These are phyloP conservation scores for Epithele typhae DNA, from an alignment of 768 basidiomycete species.

Conservation along the genomic window DNA sequence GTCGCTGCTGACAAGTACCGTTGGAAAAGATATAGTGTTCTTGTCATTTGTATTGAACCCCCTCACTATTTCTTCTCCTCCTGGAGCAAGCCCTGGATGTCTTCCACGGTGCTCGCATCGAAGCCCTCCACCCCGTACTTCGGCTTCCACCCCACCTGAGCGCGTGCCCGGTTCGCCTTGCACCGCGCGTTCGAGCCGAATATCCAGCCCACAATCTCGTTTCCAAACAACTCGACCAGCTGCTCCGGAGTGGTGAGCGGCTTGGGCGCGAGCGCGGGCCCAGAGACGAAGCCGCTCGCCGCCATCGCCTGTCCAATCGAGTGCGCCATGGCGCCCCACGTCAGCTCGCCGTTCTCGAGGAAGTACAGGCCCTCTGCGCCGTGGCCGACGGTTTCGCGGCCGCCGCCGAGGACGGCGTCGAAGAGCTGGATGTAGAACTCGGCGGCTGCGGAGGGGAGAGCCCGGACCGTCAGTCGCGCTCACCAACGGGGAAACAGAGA, in stretches of 20 bases:
- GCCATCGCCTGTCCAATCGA: constrained; percentile 31
- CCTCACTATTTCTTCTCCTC: no score
- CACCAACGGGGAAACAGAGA: constrained; percentile 56
- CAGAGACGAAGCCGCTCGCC: constrained; percentile 22
- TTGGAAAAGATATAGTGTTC: no score
- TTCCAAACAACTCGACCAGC: constrained; percentile 27
- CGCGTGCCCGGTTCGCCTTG: constrained; percentile 18
- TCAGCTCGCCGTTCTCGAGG: constrained; percentile 26
- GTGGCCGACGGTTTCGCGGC: constrained; percentile 21
- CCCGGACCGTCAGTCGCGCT: constrained; percentile 37
- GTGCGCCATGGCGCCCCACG: constrained; percentile 27
- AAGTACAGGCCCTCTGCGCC: constrained; percentile 32
- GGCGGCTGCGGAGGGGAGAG: constrained; percentile 28
- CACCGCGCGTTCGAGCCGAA: constrained; percentile 11
- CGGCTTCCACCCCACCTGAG: constrained; percentile 44
- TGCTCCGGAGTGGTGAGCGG: constrained; percentile 40
- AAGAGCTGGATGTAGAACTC: constrained; percentile 39
- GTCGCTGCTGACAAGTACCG: no score
- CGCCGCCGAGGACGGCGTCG: constrained; percentile 27
- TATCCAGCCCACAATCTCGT: background rate
- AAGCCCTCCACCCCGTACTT: no score
- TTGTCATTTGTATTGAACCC: no score
- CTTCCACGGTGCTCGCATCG: no score
- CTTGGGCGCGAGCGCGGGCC: constrained; percentile 32
- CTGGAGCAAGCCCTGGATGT: no score